Conservation (phyloP, 306 rosid genomes). For the Cercis canadensis region DNA sequence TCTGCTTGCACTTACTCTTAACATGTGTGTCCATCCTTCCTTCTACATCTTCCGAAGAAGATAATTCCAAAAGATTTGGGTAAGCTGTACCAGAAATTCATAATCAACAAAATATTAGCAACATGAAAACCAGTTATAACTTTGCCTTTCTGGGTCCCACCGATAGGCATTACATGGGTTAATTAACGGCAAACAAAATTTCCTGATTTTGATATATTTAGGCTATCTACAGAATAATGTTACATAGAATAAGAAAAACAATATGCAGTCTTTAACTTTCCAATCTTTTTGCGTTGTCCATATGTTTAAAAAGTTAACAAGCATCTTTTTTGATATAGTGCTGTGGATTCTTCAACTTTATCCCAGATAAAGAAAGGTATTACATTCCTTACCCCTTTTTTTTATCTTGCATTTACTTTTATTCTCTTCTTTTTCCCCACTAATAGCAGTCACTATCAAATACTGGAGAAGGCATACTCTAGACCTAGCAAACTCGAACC, state of each 20-base stretch:
- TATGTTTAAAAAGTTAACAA: conserved; percentile 40
- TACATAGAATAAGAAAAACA: conserved; percentile 15
- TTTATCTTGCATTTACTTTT: conserved; percentile 40
- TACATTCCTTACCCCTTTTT: conserved; percentile 62
- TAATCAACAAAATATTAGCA: conserved; percentile 10
- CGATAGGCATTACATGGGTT: too few relatives aligned
- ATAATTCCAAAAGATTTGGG: conserved; percentile 28
- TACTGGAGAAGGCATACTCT: neutral
- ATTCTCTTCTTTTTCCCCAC: conserved; percentile 57
- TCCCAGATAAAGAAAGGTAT: conserved; percentile 66
- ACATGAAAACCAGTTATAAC: conserved; percentile 2
- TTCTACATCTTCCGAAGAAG: conserved; percentile 21
- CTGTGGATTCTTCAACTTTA: conserved; percentile 69
- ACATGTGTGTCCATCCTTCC: conserved; percentile 24
- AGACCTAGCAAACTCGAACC: neutral
- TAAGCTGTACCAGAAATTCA: neutral
- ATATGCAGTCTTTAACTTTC: conserved; percentile 37
- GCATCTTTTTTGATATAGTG: conserved; percentile 46
- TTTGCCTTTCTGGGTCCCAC: conserved; percentile 5
- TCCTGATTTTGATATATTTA: neutral
- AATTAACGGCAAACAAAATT: too few relatives aligned
- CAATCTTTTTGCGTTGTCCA: conserved; percentile 45
- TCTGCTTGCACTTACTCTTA: conserved; percentile 29
- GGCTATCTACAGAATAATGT: conserved; percentile 12
- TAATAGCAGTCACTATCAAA: conserved; percentile 46